Conservation (phyloP, 1,284 basidiomycete species). For the Marasmius sp. region DNA sequence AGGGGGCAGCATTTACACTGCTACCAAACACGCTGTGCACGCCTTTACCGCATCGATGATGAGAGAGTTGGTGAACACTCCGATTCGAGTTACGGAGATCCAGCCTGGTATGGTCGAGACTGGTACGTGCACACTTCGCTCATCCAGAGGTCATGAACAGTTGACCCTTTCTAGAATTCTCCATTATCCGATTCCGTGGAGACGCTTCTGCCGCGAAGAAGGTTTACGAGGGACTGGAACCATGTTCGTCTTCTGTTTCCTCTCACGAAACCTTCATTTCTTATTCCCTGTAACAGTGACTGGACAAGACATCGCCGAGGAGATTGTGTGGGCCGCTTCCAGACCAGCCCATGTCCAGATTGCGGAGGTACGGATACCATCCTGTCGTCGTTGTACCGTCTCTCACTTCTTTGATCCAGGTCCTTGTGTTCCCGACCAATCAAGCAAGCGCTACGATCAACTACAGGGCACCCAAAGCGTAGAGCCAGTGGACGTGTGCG, state of each 20-base stretch:
- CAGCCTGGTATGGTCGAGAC: slow-evolving; percentile 63
- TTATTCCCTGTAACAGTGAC: slow-evolving; percentile 49
- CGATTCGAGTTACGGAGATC: slow-evolving; percentile 89
- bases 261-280: not conserved
- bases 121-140: not conserved
- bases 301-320: slow-evolving; percentile 89
- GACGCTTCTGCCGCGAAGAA: slow-evolving; percentile 79
- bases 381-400: not conserved
- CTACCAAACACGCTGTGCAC: slow-evolving; percentile 87
- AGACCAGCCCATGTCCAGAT: slow-evolving; percentile 87
- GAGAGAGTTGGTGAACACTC: slow-evolving; percentile 88
- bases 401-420: slow-evolving; percentile 11
- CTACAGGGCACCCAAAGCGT: slow-evolving; percentile 46
- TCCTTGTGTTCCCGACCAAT: slow-evolving; percentile 78
- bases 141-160: slow-evolving; percentile 7
- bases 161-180: slow-evolving; percentile 80
- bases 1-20: slow-evolving; percentile 81
- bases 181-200: slow-evolving; percentile 84
- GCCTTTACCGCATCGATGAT: slow-evolving; percentile 86
- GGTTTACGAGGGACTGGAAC: slow-evolving; percentile 87
- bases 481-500: not conserved
- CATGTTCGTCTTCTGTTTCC: slow-evolving; percentile 48
- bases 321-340: slow-evolving; percentile 94
- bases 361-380: slow-evolving; percentile 45
- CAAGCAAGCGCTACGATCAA: slow-evolving; percentile 73